Conservation (phyloP, 257 asterid species). For the Capsicum baccatum region DNA sequence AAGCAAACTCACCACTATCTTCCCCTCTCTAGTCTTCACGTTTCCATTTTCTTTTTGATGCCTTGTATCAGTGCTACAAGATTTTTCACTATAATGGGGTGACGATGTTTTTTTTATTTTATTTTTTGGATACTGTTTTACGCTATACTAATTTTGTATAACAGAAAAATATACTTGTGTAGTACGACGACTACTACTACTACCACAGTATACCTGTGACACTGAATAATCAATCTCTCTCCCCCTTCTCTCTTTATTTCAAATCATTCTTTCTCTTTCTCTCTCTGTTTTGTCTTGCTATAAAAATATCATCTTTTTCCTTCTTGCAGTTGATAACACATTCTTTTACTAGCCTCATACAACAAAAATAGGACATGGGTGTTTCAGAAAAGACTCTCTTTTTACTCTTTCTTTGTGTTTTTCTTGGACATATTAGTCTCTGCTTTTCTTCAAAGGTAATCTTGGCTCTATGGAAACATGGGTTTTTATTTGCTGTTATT, state of each 20-base stretch:
- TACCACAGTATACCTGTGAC: conserved; percentile 28
- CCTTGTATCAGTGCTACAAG: too few species aligned
- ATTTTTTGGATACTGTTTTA: neutral
- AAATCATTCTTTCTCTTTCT: conserved; percentile 31
- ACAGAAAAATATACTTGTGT: conserved; percentile 20
- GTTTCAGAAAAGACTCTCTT: conserved; percentile 39
- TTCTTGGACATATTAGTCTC: conserved; percentile 47
- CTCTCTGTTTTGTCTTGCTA: conserved; percentile 25
- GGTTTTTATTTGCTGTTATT: neutral
- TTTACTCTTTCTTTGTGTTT: conserved; percentile 44
- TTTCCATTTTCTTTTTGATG: neutral
- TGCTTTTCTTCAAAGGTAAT: conserved; percentile 76
- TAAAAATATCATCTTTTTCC: conserved; percentile 33
- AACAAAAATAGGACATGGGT: conserved; percentile 49
- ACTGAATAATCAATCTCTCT: conserved; percentile 14
- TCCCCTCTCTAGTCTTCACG: conserved; percentile 36
- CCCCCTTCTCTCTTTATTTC: conserved; percentile 32
- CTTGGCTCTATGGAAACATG: neutral
- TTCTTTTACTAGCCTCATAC: conserved; percentile 28
- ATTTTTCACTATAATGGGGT: neutral
- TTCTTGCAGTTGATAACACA: conserved; percentile 14
- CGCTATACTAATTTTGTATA: neutral
- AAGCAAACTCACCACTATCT: conserved; percentile 46
- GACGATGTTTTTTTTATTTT: neutral
- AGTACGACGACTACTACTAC: neutral